These are phyloP conservation scores for Candida multigemmis DNA, from an alignment of 805 yeast genomes.

Conservation along the genomic window DNA sequence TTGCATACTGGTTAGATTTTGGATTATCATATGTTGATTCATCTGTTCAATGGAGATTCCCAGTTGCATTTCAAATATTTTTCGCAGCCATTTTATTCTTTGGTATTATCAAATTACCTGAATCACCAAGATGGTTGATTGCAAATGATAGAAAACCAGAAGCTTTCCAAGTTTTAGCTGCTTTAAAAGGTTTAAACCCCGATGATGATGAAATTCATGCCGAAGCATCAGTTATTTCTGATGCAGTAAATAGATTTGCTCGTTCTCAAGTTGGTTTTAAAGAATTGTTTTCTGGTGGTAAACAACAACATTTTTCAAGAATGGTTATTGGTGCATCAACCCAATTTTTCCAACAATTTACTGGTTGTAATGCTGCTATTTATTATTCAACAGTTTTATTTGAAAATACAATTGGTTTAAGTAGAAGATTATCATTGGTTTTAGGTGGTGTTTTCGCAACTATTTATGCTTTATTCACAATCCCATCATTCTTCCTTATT, in stretches of 20 bases:
- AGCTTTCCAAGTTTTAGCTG: constrained; percentile 24
- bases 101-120: constrained; percentile 43
- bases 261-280: constrained; percentile 35
- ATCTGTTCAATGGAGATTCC: constrained; percentile 36
- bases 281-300: constrained; percentile 38
- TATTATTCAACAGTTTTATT: constrained; percentile 85
- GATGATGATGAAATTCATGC: constrained; percentile 32
- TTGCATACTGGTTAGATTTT: constrained; percentile 56
- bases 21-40: constrained; percentile 55
- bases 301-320: constrained; percentile 49
- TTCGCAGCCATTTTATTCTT: constrained; percentile 39
- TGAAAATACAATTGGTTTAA: constrained; percentile 45
- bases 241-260: constrained; percentile 40
- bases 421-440: constrained; percentile 44
- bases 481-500: constrained; percentile 34
- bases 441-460: constrained; percentile 60
- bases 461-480: constrained; percentile 44
- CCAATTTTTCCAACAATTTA: constrained; percentile 82
- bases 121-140: constrained; percentile 66
- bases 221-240: constrained; percentile 35
- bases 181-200: constrained; percentile 26
- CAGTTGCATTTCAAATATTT: constrained; percentile 50
- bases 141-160: constrained; percentile 30
- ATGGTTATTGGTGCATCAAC: constrained; percentile 54
- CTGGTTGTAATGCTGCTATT: constrained; percentile 86